Conservation (phyloP, 108 stramenopile species). For the Cyclotella cryptica region DNA sequence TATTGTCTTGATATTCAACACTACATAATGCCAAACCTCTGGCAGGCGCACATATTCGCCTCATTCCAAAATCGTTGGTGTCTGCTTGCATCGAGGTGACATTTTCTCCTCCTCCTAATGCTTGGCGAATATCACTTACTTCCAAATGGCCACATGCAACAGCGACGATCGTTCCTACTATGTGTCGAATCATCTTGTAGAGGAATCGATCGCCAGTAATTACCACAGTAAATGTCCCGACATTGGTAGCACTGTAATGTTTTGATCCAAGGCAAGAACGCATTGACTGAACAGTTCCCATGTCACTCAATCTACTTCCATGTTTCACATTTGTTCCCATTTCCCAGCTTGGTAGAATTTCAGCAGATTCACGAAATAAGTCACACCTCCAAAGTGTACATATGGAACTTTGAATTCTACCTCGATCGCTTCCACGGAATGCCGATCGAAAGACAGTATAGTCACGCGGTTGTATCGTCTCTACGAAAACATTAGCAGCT, state of each 20-base stretch:
- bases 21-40: conserved; percentile 46
- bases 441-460: conserved; percentile 80
- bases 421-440: conserved; percentile 64
- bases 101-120: conserved; percentile 28
- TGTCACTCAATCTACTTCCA: conserved; percentile 33
- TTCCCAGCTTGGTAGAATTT: conserved; percentile 54
- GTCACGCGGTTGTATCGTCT: conserved; percentile 39
- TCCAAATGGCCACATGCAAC: conserved; percentile 58
- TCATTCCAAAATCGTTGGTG: conserved; percentile 10
- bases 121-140: conserved; percentile 52
- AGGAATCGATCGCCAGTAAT: conserved; percentile 83
- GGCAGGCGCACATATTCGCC: conserved; percentile 53
- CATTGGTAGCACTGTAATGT: conserved; percentile 24
- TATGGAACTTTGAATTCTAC: conserved; percentile 48
- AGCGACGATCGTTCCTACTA: conserved; percentile 81
- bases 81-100: too few species aligned
- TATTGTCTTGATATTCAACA: conserved; percentile 31
- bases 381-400: conserved; percentile 57
- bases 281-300: background rate
- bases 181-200: conserved; percentile 84
- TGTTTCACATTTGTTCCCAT: background rate
- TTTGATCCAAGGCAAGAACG: background rate
- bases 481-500: conserved; percentile 41
- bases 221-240: conserved; percentile 51
- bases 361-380: conserved; percentile 28